Percentiles rank a stretch among this genome's conserved stretches.
phyloP scores from a whole-genome alignment of 116 monocot species.

The Trichopus zeylanicus region DNA sequence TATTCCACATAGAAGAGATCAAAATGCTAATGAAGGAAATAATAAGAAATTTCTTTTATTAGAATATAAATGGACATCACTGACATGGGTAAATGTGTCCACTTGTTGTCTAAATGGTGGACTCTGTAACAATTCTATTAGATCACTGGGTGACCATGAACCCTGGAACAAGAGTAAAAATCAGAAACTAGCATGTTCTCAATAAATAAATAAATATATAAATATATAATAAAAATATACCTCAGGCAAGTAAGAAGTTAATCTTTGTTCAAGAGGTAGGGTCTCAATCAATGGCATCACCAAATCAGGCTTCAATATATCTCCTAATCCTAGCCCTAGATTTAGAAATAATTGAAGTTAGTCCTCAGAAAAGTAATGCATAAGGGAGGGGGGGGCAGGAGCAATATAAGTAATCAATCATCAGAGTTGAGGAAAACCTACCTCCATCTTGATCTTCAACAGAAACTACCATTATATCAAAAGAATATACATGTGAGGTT shows the following conservation, averaged over 20 bases:
- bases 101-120: constrained; percentile 97
- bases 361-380: too few relatives aligned
- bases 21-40: background rate
- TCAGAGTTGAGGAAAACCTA: constrained; percentile 11
- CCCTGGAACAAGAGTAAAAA: too few relatives aligned
- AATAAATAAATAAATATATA: too few relatives aligned
- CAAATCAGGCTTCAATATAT: constrained; percentile 92
- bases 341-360: background rate
- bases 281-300: constrained; percentile 67
- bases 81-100: constrained; percentile 83
- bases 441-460: constrained; percentile 72
- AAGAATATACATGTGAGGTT: constrained; percentile 7
- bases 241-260: constrained; percentile 84
- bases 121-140: constrained; percentile 74
- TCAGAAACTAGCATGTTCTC: too few relatives aligned
- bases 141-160: constrained; percentile 49
- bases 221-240: too few relatives aligned
- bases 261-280: constrained; percentile 50
- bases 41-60: background rate
- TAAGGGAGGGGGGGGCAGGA: too few relatives aligned
- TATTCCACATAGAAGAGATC: constrained; percentile 14
- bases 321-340: constrained; percentile 75
- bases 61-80: constrained; percentile 9
- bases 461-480: constrained; percentile 18
- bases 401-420: background rate